Conservation (phyloP, 2,329 filamentous ascomycete genomes). For the Calycina herbarum region DNA sequence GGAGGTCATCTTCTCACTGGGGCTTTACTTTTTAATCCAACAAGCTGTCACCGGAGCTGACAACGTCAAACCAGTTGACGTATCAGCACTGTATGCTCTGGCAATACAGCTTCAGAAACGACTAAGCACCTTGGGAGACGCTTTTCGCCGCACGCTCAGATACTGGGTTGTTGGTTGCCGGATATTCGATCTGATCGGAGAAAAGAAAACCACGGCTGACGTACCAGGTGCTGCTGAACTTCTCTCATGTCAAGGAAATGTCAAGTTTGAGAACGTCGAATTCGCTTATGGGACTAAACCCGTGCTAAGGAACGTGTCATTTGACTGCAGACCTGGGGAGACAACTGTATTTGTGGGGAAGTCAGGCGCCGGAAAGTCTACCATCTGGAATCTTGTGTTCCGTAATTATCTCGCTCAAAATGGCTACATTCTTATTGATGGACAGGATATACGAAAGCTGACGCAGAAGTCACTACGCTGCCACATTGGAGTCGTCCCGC, state of each 20-base stretch:
- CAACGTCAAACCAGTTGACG: neutral
- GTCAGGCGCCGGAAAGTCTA: slow-evolving; percentile 77
- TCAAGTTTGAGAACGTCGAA: slow-evolving; percentile 2
- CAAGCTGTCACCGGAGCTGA: slow-evolving; percentile 1
- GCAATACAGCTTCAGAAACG: slow-evolving; percentile 2
- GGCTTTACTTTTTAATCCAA: slow-evolving; percentile 1
- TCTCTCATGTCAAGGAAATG: neutral
- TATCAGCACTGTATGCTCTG: neutral
- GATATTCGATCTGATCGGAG: slow-evolving; percentile 4
- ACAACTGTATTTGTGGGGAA: slow-evolving; percentile 76
- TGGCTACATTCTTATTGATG: slow-evolving; percentile 58
- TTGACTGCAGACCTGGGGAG: slow-evolving; percentile 56
- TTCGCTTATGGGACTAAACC: neutral
- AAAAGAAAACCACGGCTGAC: neutral
- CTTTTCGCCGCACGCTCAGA: neutral
- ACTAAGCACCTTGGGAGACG: slow-evolving; percentile 2
- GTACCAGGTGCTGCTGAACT: too few relatives aligned
- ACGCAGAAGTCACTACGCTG: slow-evolving; percentile 72
- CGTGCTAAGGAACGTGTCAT: neutral
- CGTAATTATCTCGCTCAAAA: slow-evolving; percentile 46
- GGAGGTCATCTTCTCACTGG: slow-evolving; percentile 2
- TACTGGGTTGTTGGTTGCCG: slow-evolving; percentile 1
- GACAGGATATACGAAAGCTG: slow-evolving; percentile 66
- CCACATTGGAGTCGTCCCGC: slow-evolving; percentile 75
- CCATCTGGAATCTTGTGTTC: slow-evolving; percentile 78